Conservation (phyloP, 257 asterid genomes). For the Lycium barbarum region DNA sequence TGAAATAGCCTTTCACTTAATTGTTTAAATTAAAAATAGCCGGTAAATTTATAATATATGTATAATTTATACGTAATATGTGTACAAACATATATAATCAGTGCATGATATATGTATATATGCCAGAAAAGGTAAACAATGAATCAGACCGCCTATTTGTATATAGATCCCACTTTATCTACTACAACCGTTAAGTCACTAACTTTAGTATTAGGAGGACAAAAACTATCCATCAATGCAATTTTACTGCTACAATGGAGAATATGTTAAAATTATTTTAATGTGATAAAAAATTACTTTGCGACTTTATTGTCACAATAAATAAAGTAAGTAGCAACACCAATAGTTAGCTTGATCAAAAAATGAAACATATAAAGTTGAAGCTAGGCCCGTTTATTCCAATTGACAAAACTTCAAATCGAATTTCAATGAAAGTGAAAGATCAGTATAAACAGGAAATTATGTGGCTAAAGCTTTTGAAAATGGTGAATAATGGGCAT, state of each 20-base stretch:
- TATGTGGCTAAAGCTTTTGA: background rate
- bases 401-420: background rate
- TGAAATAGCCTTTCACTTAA: background rate
- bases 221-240: background rate
- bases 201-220: background rate
- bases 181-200: background rate
- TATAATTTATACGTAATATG: too few species aligned
- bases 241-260: background rate
- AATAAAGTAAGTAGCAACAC: too few species aligned
- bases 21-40: background rate
- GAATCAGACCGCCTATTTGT: background rate
- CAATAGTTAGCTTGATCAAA: too few species aligned
- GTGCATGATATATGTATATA: background rate
- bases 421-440: slow-evolving; percentile 21
- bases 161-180: background rate
- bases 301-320: too few species aligned
- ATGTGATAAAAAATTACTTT: too few species aligned
- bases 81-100: background rate
- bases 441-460: background rate
- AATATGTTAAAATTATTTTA: too few species aligned
- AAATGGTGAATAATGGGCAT: slow-evolving; percentile 6
- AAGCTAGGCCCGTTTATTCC: background rate
- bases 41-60: background rate
- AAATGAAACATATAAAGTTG: too few species aligned
- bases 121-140: background rate